Evolutionary conservation across 2,329 filamentous ascomycete species (phyloP).

Genomic region (Bimuria novae-zelandiae): DNA sequence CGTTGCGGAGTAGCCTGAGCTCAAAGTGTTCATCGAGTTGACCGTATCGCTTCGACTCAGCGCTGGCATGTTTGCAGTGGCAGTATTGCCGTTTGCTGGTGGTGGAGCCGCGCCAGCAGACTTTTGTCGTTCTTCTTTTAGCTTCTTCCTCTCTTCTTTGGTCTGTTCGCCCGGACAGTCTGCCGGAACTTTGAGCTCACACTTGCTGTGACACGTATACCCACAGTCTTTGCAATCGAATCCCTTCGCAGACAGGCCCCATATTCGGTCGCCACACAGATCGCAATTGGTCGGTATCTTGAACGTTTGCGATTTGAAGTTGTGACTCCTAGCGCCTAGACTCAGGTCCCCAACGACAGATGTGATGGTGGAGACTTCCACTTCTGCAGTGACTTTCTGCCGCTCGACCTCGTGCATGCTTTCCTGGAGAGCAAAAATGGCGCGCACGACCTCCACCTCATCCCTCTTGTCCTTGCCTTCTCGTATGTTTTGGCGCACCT

Average conservation of each 20-base stretch:
- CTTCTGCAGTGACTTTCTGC: constrained; percentile 82
- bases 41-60: constrained; percentile 84
- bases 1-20: constrained; percentile 83
- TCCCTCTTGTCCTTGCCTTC: constrained; percentile 88
- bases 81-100: constrained; percentile 51
- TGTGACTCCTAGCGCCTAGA: constrained; percentile 89
- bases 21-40: constrained; percentile 74
- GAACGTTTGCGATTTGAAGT: constrained; percentile 98
- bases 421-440: constrained; percentile 85
- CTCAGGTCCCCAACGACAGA: constrained; percentile 89
- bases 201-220: constrained; percentile 98
- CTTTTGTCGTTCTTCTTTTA: constrained; percentile 84
- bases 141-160: constrained; percentile 94
- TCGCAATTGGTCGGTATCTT: constrained; percentile 99
- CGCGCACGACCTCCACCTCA: constrained; percentile 80
- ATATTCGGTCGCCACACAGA: constrained; percentile 93
- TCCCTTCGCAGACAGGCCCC: constrained; percentile 94
- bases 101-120: constrained; percentile 64
- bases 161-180: constrained; percentile 92
- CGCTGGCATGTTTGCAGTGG: constrained; percentile 63
- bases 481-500: constrained; percentile 73
- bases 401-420: constrained; percentile 82
- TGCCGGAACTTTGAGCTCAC: constrained; percentile 97
- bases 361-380: constrained; percentile 93
- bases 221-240: constrained; percentile 96